Evolutionary conservation across 768 basidiomycete genomes (phyloP), one percentile per base, ranked within the genome.

Genomic region (Crassisporium funariophilum): DNA sequence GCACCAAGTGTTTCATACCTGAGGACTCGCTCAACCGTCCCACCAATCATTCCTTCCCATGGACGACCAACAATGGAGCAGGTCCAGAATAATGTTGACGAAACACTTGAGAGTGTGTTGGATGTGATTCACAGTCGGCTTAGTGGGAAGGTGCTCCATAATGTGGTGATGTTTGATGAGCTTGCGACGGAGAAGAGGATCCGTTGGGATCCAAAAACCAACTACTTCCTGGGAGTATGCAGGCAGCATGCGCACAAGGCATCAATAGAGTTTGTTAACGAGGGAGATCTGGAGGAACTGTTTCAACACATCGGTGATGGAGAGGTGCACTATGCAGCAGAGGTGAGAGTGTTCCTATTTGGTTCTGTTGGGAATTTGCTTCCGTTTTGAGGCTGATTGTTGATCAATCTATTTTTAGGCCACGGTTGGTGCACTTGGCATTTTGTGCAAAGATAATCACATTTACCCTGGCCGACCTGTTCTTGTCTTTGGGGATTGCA

Each of bases 111-210:
- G 11, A 41, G 2, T 22, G 44, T 31, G 11, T 21, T 50, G 13
- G 22, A 39, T 3, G 20, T 16, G 10, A 22, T 50, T 22, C 29
- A 46, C 17, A 42, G 36, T 25, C 22, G 31, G 2, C 10, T n/a
- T 1, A 21, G 9, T 19, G 29, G 34, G 4, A 16, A 45, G 35
- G 24, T 42, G 1, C 22, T 53, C 1, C 64, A 67, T 36, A 27
- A 29, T 5, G 48, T 67, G 5, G 2, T 62, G 35, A 64, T 64
- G 58, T 50, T 62, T 17, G 60, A 67, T 50, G 61, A 67, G 53
- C 4, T 67, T 12, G 57, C 58, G 2, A 38, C 37, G 0, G 57
- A 67, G 41, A 55, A 57, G 16, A 31, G 59, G 12, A 39, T 57
- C 9, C 41, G 60, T 0, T 65, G 47, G 52, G 53, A 64, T 40